Evolutionary conservation across 345 rosid genomes (phyloP).

Genomic region (Angophora floribunda): DNA sequence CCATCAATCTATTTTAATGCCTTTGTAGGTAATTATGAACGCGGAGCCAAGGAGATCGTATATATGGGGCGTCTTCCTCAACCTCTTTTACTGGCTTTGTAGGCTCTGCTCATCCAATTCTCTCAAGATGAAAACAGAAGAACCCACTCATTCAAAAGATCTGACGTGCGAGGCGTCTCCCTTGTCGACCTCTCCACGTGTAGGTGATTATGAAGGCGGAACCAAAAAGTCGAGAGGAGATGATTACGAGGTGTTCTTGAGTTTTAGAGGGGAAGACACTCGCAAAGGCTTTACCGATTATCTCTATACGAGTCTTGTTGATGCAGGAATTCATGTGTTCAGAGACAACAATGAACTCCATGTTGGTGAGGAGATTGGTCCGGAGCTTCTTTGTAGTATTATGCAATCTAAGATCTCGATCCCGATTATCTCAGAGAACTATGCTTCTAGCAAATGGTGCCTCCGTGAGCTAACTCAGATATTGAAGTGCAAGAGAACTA

Average conservation of each 20-base stretch:
- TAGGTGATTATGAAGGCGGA: background rate
- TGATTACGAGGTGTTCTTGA: background rate
- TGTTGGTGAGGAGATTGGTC: background rate
- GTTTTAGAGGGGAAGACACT: background rate
- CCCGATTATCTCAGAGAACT: fast-evolving
- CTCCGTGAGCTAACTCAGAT: background rate
- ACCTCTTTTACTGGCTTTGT: background rate
- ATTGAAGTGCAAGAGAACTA: background rate
- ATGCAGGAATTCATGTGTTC: background rate
- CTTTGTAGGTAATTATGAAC: background rate
- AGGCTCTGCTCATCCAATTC: background rate
- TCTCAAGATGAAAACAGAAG: background rate
- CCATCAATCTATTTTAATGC: background rate
- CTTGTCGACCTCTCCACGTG: background rate
- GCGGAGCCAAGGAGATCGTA: background rate
- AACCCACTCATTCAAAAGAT: background rate
- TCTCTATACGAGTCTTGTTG: background rate
- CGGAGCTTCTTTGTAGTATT: background rate
- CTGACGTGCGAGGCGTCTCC: background rate
- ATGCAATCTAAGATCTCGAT: background rate
- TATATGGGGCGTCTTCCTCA: background rate
- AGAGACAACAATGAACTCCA: background rate
- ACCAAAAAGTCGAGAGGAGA: background rate
- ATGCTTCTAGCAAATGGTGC: background rate
- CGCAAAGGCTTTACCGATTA: background rate